Evolutionary conservation across 2,329 filamentous ascomycete species (phyloP).

Genomic region (Eurotiales sp.): DNA sequence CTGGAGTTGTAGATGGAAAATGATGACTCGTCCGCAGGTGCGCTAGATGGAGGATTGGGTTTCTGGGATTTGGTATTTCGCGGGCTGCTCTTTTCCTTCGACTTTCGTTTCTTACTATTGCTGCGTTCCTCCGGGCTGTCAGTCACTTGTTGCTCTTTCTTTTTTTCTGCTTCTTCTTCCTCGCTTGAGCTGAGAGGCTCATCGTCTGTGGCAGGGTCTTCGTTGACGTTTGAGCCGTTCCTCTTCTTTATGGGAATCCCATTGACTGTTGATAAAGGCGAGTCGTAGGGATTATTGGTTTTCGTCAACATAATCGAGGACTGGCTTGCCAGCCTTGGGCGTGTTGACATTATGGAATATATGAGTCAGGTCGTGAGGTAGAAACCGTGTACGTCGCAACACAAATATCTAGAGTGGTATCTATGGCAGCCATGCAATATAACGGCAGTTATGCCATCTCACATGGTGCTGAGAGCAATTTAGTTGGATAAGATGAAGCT

Average conservation of each 20-base stretch:
- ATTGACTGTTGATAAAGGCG: conserved; percentile 23
- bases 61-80: not conserved
- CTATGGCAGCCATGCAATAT: no score
- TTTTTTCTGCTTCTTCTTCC: conserved; percentile 20
- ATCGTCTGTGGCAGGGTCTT: conserved; percentile 30
- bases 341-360: conserved; percentile 12
- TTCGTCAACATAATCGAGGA: conserved; percentile 23
- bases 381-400: no score
- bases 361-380: no score
- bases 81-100: not conserved
- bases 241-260: conserved; percentile 11
- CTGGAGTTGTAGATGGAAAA: not conserved
- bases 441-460: no score
- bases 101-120: not conserved
- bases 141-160: not conserved
- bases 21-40: not conserved
- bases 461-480: no score
- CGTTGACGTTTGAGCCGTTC: conserved; percentile 2
- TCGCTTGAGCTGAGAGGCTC: conserved; percentile 33
- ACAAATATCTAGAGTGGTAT: no score
- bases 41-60: not conserved
- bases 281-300: conserved; percentile 11
- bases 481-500: no score
- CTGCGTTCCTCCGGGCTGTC: not conserved
- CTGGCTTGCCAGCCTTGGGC: conserved; percentile 20